Base-by-base conservation (phyloP, 345 rosid genomes). In the Hibiscus trionum region DNA sequence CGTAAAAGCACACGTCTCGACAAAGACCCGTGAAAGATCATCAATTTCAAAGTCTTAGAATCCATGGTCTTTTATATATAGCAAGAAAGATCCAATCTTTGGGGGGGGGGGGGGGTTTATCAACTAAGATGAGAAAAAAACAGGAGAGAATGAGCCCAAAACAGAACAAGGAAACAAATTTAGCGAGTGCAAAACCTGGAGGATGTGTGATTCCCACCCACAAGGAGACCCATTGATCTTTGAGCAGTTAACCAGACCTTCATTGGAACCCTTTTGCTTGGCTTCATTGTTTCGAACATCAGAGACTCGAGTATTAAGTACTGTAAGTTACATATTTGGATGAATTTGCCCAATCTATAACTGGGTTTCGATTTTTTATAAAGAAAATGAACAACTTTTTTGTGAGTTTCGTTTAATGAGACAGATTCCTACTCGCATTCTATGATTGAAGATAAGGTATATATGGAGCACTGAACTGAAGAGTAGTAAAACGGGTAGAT, bases 181-280 rank as follows among this genome's bases (percentile, higher is more conserved):
- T 88, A 94, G 81, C 98, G 93, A 84, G 95, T 81, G 71, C 97
- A 91, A 88, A 94, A 94, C 96, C 97, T 88, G 95, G 88, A 91
- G 75, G 96, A 91, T 74, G 97, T 91, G 85, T 91, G 98, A 82
- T 94, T 94, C 68, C 98, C 97, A 90, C 97, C 98, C 97, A 94
- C 95, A 83, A 91, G 97, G 96, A 94, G 75, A 72, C 88, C 91
- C 87, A 74, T 85, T 60, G 91, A 82, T 73, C 75, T 85, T 90
- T 87, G 93, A 17, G 82, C 76, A 3, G 85, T 81, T 82, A 88
- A 82, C 97, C 93, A 89, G 71, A 87, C 90, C 80, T 88, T 80
- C 76, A 80, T 82, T 16, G 86, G 91, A 81, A 76, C 76, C 72
- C 85, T 84, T 31, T 31, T 72, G 35, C 78, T 80, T 27, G 75